phyloP scores from a whole-genome alignment of 192 early-diverging fungal species.

The Linnemannia exigua region DNA sequence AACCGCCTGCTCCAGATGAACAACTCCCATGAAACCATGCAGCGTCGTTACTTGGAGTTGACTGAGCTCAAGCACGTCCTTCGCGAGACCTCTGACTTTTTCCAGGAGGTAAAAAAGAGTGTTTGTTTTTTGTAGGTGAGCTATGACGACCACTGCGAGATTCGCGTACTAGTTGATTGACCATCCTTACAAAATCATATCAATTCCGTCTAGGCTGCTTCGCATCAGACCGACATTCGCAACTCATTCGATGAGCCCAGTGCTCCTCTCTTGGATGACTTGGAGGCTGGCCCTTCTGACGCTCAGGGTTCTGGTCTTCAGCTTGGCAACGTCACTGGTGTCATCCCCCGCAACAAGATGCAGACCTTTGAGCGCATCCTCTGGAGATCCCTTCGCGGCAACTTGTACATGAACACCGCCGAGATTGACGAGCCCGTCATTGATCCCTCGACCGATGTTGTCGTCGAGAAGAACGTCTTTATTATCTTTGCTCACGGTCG shows the following conservation, averaged over 20 bases:
- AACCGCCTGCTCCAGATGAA: conserved; percentile 90
- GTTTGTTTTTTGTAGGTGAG: conserved; percentile 2
- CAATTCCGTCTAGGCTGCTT: conserved; percentile 48
- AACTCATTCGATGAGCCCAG: conserved; percentile 68
- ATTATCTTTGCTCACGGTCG: conserved; percentile 98
- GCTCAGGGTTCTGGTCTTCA: conserved; percentile 61
- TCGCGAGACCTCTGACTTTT: conserved; percentile 90
- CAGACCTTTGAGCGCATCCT: conserved; percentile 96
- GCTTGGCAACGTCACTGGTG: conserved; percentile 94
- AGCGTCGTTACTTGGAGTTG: conserved; percentile 91
- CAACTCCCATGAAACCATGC: conserved; percentile 87
- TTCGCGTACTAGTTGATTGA: neutral
- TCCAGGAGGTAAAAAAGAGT: conserved; percentile 73
- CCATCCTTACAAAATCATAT: neutral
- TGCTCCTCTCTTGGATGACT: conserved; percentile 76
- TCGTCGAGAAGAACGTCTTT: conserved; percentile 97
- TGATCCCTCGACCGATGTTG: conserved; percentile 91
- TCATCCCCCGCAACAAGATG: conserved; percentile 90
- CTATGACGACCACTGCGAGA: neutral
- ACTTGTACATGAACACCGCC: conserved; percentile 96
- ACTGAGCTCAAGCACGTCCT: conserved; percentile 94
- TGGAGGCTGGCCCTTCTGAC: conserved; percentile 60
- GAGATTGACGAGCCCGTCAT: conserved; percentile 96
- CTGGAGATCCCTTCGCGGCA: conserved; percentile 98
- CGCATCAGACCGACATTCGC: conserved; percentile 62